Evolutionary conservation across 2,329 filamentous ascomycete species (phyloP).

Genomic region (Pseudocercospora cruenta): DNA sequence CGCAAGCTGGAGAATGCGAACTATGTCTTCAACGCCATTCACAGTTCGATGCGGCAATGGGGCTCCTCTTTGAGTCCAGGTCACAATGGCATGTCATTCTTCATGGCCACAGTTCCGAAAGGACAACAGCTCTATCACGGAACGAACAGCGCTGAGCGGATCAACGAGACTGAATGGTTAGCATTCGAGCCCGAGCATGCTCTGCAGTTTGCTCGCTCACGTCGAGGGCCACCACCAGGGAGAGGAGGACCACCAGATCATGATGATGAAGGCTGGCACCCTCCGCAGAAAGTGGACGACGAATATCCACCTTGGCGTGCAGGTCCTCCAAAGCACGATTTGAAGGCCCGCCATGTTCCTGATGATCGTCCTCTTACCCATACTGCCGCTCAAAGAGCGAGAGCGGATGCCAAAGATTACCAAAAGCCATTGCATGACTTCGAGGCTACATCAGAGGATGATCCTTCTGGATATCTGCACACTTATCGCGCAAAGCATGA

Average conservation of each 20-base stretch:
- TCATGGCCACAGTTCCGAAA: constrained; percentile 66
- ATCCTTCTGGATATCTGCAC: constrained; percentile 62
- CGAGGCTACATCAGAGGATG: constrained; percentile 3
- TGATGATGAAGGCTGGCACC: constrained; percentile 14
- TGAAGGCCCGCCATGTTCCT: constrained; percentile 14
- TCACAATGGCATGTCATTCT: constrained; percentile 76
- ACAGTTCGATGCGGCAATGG: constrained; percentile 74
- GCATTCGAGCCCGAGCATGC: constrained; percentile 79
- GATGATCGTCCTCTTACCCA: constrained; percentile 15
- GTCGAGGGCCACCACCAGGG: constrained; percentile 23
- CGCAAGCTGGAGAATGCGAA: constrained; percentile 23
- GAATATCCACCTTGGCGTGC: neutral
- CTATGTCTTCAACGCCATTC: constrained; percentile 70
- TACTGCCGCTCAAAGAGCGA: constrained; percentile 19
- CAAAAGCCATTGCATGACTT: constrained; percentile 1
- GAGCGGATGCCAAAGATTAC: constrained; percentile 1
- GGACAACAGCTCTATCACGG: constrained; percentile 73
- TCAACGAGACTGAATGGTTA: constrained; percentile 67
- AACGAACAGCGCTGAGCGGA: constrained; percentile 47
- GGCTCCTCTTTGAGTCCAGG: constrained; percentile 64
- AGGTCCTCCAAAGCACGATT: constrained; percentile 11
- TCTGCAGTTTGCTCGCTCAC: constrained; percentile 60
- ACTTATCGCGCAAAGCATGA: constrained; percentile 64
- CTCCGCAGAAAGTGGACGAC: constrained; percentile 7
- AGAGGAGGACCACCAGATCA: constrained; percentile 10